Base-by-base conservation (phyloP, 768 basidiomycete genomes). In the Exidia glandulosa region DNA sequence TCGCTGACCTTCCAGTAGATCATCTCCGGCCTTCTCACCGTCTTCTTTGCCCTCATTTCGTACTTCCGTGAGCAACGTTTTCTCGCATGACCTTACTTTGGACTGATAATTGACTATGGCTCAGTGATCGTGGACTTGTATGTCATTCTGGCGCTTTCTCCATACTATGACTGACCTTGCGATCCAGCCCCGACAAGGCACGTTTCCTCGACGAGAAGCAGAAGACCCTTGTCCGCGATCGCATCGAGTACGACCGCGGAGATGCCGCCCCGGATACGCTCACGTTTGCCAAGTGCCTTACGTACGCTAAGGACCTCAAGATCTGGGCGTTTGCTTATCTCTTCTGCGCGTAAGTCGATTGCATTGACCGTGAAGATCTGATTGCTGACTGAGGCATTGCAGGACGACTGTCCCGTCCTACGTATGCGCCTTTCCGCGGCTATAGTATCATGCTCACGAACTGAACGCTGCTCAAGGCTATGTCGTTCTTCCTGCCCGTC, bases 211-310 rank as follows among this genome's bases (percentile, higher is more conserved):
- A 59, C 3, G 57, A 52, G 2, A 65, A 68, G 19, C 62, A 71
- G 61, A 67, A 62, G 14, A 57, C 30, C 6, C 64, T 67, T 48
- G 57, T 68, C 30, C 62, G 66, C 32, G 60, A 60, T 14, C 61
- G 69, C 32, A 61, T 71, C 52, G 61, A 70, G 34, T 56, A 55
- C 30, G 70, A 71, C 60, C 64, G 70, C 58, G 66, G 65, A n/a
- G 70, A 71, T 59, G 61, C 63, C 55, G 59, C 45, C 16, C 61
- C 63, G 36, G 70, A 71, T 55, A 29, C 56, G 32, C 58, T 70
- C 36, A 67, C 68, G 19, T 55, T 56, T 34, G 29, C 56, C 23
- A 66, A 67, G 47, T 50, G 61, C 48, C 14, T 63, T 14, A 60
- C 50, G 25, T 68, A 67, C 32, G 34, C 65, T 33, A 30, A 47